Base-by-base conservation (phyloP, 202 grass and related monocot species). In the Bolboschoenoplectus hybrid region DNA sequence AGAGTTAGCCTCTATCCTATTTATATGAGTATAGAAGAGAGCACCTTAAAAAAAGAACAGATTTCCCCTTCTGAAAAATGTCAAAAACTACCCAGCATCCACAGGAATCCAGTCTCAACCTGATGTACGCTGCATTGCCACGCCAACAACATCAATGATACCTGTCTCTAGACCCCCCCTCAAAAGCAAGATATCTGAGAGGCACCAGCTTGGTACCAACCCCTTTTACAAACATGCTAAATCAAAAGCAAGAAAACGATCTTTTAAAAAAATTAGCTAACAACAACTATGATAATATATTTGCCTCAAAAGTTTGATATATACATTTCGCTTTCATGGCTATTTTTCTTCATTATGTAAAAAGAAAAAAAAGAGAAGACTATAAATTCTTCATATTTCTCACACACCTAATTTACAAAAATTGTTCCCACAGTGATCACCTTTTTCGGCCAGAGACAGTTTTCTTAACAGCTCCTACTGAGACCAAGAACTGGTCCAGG, bases 401-500 rank as follows among this genome's bases (percentile, higher is more conserved):
- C 57, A 71, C 34, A 1, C 9, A 66, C 34, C 60, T 76, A 51
- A 47, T 11, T 61, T 62, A 63, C 39, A 62, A 49, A 56, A 85
- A 4, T 26, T 16, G 64, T 39, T 67, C 80, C 55, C 32, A 2
- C 12, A 13, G 6, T 1, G 12, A n/a, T 91, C 87, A 92, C 64
- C 82, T 82, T 87, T 94, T 96, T 56, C 92, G 87, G 19, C 93
- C 93, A 2, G 97, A 99, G 46, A 94, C 97, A 0, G 97, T 94
- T 84, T 94, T 99, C 52, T 92, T 96, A 35, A 95, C 90, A 13
- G 67, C 96, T 17, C 96, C 96, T 65, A 90, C 97, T 0, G 97
- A 94, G 3, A 94, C 97, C 58, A 99, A 79, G 87, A 99, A 94
- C 70, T 99, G 71, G 32, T 99, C 97, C 1, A 99, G 90, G 4